Evolutionary conservation across 2,329 filamentous ascomycete genomes (phyloP).

Genomic region (Trichoderma breve): DNA sequence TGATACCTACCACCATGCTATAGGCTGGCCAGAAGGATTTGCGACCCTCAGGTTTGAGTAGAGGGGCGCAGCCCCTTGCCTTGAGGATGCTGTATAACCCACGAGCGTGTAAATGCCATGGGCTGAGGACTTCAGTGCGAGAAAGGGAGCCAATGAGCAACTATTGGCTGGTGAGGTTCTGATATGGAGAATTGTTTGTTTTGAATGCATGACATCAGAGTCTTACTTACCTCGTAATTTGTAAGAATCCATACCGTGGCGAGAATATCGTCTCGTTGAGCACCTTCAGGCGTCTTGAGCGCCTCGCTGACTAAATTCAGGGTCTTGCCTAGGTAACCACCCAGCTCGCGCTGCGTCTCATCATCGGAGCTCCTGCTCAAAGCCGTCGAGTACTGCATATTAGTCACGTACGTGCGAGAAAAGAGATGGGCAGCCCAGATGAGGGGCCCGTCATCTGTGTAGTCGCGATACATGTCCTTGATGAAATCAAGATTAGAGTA

Average conservation of each 20-base stretch:
- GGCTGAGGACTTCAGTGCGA: constrained; percentile 27
- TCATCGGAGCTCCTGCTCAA: constrained; percentile 27
- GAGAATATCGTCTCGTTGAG: constrained; percentile 37
- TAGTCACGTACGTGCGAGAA: constrained; percentile 40
- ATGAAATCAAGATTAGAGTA: constrained; percentile 39
- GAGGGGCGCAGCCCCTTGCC: constrained; percentile 30
- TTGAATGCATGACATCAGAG: too few species aligned
- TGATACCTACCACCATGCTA: constrained; percentile 38
- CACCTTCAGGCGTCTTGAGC: constrained; percentile 30
- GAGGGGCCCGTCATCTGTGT: constrained; percentile 34
- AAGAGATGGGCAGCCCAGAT: constrained; percentile 42
- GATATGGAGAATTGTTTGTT: neutral
- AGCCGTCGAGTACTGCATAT: constrained; percentile 35
- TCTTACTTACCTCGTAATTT: constrained; percentile 38
- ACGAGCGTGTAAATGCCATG: constrained; percentile 39
- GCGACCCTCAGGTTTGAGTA: constrained; percentile 30
- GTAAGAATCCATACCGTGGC: constrained; percentile 41
- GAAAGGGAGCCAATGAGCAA: constrained; percentile 39
- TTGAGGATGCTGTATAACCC: constrained; percentile 40
- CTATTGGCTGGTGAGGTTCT: constrained; percentile 27
- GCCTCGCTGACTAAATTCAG: constrained; percentile 40
- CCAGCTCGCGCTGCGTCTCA: constrained; percentile 35
- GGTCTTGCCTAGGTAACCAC: constrained; percentile 37
- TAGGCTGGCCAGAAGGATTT: constrained; percentile 40
- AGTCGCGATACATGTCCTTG: constrained; percentile 29